Percentiles rank a stretch among this genome's conserved stretches.
These are phyloP conservation scores for Podospora anserina DNA, from an alignment of 495 filamentous ascomycete species.

Conservation along the genomic window DNA sequence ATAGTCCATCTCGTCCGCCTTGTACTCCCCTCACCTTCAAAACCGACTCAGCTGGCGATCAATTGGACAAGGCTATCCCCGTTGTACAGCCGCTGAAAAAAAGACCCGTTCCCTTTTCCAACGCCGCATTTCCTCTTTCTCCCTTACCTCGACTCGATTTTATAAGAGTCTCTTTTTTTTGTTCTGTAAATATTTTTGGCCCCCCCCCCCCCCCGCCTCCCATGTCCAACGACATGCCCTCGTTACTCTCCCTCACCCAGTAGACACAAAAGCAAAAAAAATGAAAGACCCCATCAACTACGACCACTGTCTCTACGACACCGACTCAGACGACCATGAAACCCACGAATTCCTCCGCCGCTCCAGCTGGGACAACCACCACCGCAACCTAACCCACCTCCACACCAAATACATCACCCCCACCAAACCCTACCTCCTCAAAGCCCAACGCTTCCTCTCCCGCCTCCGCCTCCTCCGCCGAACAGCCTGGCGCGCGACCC, in stretches of 20 bases:
- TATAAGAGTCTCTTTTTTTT: background rate
- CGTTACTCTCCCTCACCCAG: background rate
- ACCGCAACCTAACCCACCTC: background rate
- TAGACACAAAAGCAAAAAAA: background rate
- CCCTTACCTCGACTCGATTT: background rate
- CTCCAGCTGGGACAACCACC: background rate
- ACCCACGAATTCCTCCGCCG: background rate
- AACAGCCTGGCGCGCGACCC: background rate
- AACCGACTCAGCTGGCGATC: background rate
- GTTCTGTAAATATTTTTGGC: background rate
- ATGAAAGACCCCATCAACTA: background rate
- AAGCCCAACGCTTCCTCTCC: background rate
- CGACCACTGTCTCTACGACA: background rate
- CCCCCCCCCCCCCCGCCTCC: too few species aligned
- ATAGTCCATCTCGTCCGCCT: background rate
- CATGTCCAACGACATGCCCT: background rate
- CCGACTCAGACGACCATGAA: background rate
- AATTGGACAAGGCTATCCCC: background rate
- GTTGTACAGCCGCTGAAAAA: background rate
- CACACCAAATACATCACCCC: background rate
- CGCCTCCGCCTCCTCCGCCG: constrained; percentile 5
- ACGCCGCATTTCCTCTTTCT: background rate
- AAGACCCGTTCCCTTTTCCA: background rate
- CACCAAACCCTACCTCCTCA: background rate
- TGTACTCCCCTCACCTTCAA: background rate